phyloP scores from a whole-genome alignment of 2,329 filamentous ascomycete genomes.

The Endoconidiophora laricicola region DNA sequence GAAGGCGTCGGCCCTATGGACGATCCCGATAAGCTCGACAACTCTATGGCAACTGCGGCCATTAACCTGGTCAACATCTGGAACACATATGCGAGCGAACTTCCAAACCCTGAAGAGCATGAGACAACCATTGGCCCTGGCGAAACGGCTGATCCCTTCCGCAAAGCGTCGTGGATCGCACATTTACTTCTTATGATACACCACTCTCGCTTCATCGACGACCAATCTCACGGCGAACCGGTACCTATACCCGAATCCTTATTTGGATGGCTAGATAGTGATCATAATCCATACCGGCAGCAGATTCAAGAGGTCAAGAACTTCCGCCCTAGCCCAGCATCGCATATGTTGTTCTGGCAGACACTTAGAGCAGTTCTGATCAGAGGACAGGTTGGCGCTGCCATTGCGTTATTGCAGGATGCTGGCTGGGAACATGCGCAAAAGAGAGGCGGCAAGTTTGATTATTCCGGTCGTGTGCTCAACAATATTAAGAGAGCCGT shows the following conservation, averaged over 20 bases:
- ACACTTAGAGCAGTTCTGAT: constrained; percentile 57
- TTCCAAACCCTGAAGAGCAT: constrained; percentile 34
- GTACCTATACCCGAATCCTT: constrained; percentile 58
- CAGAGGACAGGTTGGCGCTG: constrained; percentile 54
- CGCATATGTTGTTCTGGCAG: constrained; percentile 71
- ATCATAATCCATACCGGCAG: constrained; percentile 55
- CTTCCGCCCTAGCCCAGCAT: constrained; percentile 54
- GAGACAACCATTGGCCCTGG: constrained; percentile 49
- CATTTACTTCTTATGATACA: constrained; percentile 63
- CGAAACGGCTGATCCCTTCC: constrained; percentile 42
- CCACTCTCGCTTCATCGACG: constrained; percentile 38
- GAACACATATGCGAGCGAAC: constrained; percentile 34
- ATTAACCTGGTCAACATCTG: constrained; percentile 37
- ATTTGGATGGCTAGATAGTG: constrained; percentile 64
- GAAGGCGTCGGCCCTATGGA: constrained; percentile 41
- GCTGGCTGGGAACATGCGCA: constrained; percentile 67
- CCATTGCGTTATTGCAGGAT: constrained; percentile 49
- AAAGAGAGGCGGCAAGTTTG: constrained; percentile 46
- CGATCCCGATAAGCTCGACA: constrained; percentile 38
- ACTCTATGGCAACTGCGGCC: constrained; percentile 37
- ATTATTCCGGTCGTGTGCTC: constrained; percentile 62
- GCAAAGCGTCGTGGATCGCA: constrained; percentile 66
- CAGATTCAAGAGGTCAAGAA: constrained; percentile 49
- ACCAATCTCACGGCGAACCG: constrained; percentile 23
- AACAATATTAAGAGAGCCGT: constrained; percentile 60